A percentile compares a stretch with the other conserved stretches of the same genome.
Evolutionary conservation across 306 rosid genomes (phyloP).

Genomic region (Astragalus membranaceus): DNA sequence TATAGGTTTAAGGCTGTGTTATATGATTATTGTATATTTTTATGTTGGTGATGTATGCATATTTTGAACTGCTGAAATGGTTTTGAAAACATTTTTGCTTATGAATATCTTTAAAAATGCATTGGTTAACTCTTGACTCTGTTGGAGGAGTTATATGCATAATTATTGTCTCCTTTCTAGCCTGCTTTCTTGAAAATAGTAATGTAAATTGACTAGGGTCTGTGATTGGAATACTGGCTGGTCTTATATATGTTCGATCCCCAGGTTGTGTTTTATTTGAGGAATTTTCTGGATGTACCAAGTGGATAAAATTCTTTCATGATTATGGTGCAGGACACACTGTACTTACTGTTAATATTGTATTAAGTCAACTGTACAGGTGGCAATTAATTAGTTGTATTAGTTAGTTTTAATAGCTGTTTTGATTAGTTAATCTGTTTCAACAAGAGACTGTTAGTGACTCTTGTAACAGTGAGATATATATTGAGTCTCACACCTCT

Average conservation of each 20-base stretch:
- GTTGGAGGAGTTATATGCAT: slow-evolving; percentile 1
- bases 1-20: slow-evolving; percentile 2
- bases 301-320: neutral
- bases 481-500: no score
- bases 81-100: neutral
- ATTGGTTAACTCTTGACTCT: neutral
- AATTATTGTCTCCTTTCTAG: slow-evolving; percentile 6
- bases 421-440: no score
- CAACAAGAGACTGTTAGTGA: no score
- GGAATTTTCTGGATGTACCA: neutral
- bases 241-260: slow-evolving; percentile 3
- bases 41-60: neutral
- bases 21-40: no score
- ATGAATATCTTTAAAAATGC: neutral
- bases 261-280: slow-evolving; percentile 2
- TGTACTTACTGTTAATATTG: no score
- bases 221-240: neutral
- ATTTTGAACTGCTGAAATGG: neutral
- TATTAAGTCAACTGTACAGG: no score
- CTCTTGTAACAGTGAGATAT: no score
- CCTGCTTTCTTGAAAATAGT: neutral
- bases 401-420: no score
- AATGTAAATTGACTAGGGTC: neutral
- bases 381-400: no score
- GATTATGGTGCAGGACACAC: slow-evolving; percentile 61